Evolutionary conservation across 331 rosid genomes (phyloP).

Genomic region (Malus hybrid): DNA sequence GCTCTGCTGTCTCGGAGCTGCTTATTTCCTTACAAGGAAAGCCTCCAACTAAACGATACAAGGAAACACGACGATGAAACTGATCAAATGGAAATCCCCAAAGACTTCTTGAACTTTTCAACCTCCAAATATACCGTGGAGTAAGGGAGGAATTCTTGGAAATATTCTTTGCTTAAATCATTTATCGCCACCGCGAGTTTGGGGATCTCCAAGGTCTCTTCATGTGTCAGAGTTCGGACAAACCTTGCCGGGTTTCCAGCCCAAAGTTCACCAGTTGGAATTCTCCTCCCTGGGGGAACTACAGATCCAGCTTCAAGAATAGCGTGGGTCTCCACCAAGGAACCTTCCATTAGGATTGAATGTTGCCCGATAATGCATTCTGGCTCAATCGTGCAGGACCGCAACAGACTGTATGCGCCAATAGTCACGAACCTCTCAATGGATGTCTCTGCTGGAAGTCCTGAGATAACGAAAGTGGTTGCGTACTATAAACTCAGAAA

Average conservation of each 20-base stretch:
- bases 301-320: slow-evolving; percentile 98
- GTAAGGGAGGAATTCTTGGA: slow-evolving; percentile 78
- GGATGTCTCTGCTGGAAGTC: slow-evolving; percentile 80
- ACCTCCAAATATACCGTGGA: slow-evolving; percentile 88
- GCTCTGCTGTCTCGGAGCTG: slow-evolving; percentile 19
- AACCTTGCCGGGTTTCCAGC: slow-evolving; percentile 93
- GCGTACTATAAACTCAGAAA: slow-evolving; percentile 1
- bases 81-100: slow-evolving; percentile 65
- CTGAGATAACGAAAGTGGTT: slow-evolving; percentile 32
- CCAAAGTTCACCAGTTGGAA: slow-evolving; percentile 92
- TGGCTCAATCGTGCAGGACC: slow-evolving; percentile 95
- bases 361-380: slow-evolving; percentile 94
- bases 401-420: slow-evolving; percentile 81
- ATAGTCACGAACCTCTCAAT: slow-evolving; percentile 79
- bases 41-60: slow-evolving; percentile 43
- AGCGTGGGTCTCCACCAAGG: slow-evolving; percentile 80
- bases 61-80: slow-evolving; percentile 14
- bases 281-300: slow-evolving; percentile 85
- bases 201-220: slow-evolving; percentile 86
- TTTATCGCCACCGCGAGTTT: slow-evolving; percentile 88
- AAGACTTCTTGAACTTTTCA: slow-evolving; percentile 87
- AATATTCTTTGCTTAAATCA: slow-evolving; percentile 75
- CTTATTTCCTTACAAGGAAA: slow-evolving; percentile 63
- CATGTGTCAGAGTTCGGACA: slow-evolving; percentile 73
- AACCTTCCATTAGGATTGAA: slow-evolving; percentile 96